Percentiles rank a stretch among this genome's conserved stretches.
Conservation (phyloP, 2,329 filamentous ascomycete genomes). For the Talaromyces sp. region DNA sequence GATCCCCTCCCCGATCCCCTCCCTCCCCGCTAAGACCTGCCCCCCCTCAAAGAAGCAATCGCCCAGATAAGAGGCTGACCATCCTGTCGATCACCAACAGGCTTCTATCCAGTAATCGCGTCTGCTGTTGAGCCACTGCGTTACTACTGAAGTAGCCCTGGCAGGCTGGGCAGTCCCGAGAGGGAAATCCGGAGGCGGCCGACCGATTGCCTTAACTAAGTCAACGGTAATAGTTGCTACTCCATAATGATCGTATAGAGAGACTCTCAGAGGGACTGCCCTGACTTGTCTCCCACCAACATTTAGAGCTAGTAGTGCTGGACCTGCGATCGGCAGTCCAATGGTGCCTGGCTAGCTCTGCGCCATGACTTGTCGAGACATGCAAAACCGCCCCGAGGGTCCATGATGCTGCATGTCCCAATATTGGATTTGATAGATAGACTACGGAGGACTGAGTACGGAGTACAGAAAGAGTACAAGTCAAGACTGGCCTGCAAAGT, state of each 20-base stretch:
- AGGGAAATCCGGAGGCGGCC: background rate
- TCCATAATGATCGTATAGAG: too few species aligned
- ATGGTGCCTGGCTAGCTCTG: background rate
- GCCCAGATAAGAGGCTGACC: background rate
- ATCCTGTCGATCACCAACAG: background rate
- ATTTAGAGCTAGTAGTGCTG: background rate
- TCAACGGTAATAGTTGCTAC: too few species aligned
- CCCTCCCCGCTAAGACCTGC: too few species aligned
- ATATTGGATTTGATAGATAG: background rate
- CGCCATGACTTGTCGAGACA: background rate
- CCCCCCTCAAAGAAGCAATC: too few species aligned
- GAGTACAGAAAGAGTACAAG: background rate
- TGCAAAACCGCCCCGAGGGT: background rate
- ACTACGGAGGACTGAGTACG: background rate
- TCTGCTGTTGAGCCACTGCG: too few species aligned
- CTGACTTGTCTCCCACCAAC: too few species aligned
- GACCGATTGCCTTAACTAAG: background rate
- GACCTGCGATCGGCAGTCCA: background rate
- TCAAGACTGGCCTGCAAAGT: background rate
- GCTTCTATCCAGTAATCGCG: too few species aligned
- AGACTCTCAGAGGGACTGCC: too few species aligned
- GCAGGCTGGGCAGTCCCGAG: background rate
- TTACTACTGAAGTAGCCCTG: background rate
- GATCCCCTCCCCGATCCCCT: background rate
- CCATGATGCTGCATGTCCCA: background rate